Evolutionary conservation across 1,284 basidiomycete genomes (phyloP), one percentile per base, ranked within the genome.

Genomic region (Ustanciosporium gigantosporum): DNA sequence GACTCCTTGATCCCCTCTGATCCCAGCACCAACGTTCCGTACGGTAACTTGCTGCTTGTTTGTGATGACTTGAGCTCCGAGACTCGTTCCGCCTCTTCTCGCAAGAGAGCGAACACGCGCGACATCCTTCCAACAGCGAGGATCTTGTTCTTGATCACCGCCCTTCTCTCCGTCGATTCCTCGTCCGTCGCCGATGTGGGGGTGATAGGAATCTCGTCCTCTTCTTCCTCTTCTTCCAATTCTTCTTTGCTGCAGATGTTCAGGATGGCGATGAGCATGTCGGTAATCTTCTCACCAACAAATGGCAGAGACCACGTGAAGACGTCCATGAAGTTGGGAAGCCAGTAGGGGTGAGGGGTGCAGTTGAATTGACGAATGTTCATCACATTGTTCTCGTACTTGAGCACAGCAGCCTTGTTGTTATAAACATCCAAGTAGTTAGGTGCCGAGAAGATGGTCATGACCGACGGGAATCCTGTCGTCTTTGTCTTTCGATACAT

Each of bases 251-350:
- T 89, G 81, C 91, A 94, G 42, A 89, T 91, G 75, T 93, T 94
- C 37, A 95, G 83, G 53, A 95, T 91, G 2, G 91, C 89, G 43
- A 94, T 90, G 55, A 95, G 82, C 92, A 95, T 97, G 77, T 98
- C 95, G 64, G 89, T 90, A 79, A 92, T 94, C 81, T 95, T 95
- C 79, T 95, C 92, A 52, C 91, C 94, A 3, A 99, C 95, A 76
- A 98, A 99, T 0, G 94, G 95, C 66, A 98, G 80, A 83, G 89
- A 91, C 95, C 95, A 98, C 1, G 94, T 97, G 79, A 99, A 98
- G 29, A 90, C 94, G 77, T 98, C 91, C 89, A 97, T 96, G 72
- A 97, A 97, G 81, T 97, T 98, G 3, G 94, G 94, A 31, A 99
- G 81, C 90, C 89, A 92, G 79, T 95, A 95, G 4, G 91, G 91